Evolutionary conservation across 2,329 filamentous ascomycete genomes (phyloP).

Genomic region (Talaromyces sp.): DNA sequence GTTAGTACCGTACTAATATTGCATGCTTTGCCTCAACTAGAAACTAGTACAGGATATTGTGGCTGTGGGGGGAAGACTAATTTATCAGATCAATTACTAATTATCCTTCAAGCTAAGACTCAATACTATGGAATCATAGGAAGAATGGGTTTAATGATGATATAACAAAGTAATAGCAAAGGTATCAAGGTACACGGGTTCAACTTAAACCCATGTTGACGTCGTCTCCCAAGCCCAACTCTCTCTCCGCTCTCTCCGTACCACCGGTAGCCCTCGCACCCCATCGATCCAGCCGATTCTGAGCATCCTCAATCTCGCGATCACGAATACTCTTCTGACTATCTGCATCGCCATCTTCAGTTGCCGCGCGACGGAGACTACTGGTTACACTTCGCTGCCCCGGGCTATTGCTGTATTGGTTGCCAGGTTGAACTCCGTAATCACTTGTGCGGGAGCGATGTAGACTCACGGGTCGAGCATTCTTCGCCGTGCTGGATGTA

Average conservation of each 20-base stretch:
- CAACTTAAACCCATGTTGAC: constrained; percentile 77
- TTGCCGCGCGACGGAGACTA: constrained; percentile 10
- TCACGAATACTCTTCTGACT: constrained; percentile 34
- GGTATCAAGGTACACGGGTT: constrained; percentile 3
- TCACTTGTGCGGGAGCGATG: constrained; percentile 27
- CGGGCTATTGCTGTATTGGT: constrained; percentile 24
- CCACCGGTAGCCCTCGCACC: constrained; percentile 53
- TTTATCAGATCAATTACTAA: background rate
- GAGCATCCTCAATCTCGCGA: constrained; percentile 37
- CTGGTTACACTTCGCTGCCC: constrained; percentile 18
- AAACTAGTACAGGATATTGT: background rate
- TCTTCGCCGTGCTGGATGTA: constrained; percentile 19
- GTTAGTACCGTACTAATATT: background rate
- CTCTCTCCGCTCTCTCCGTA: constrained; percentile 51
- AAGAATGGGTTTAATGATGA: background rate
- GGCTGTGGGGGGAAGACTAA: background rate
- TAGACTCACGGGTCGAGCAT: constrained; percentile 32
- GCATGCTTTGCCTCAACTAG: background rate
- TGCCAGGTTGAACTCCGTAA: constrained; percentile 25
- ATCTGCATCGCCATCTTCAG: constrained; percentile 25
- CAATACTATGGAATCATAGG: background rate
- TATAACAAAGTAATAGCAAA: constrained; percentile 4
- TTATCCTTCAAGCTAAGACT: background rate
- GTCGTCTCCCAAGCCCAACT: constrained; percentile 80
- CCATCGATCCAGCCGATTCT: constrained; percentile 52